Evolutionary conservation across 345 rosid genomes (phyloP).

Genomic region (Laguncularia racemosa): DNA sequence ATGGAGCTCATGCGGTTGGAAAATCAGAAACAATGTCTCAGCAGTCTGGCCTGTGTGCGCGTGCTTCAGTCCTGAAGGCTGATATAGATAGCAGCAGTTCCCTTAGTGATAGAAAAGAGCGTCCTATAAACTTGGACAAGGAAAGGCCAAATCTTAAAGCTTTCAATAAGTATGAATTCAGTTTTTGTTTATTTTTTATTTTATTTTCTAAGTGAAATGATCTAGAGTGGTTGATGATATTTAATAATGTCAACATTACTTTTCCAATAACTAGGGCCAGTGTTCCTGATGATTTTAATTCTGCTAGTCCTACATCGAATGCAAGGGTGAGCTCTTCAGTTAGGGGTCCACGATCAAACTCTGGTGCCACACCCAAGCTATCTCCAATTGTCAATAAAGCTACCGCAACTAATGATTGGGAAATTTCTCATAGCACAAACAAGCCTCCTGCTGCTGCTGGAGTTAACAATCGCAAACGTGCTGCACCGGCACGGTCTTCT

Average conservation of each 20-base stretch:
- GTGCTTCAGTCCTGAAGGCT: slow-evolving; percentile 55
- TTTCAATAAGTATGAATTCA: slow-evolving; percentile 61
- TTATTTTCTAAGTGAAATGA: neutral
- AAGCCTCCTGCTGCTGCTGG: slow-evolving; percentile 63
- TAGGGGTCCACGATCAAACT: slow-evolving; percentile 72
- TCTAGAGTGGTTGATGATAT: neutral
- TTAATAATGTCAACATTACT: slow-evolving; percentile 1
- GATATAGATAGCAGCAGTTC: slow-evolving; percentile 53
- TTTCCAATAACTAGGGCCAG: slow-evolving; percentile 41
- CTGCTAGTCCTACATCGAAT: slow-evolving; percentile 63
- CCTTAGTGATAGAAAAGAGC: slow-evolving; percentile 72
- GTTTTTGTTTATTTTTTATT: slow-evolving; percentile 2
- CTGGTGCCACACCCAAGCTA: slow-evolving; percentile 56
- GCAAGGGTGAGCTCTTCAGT: slow-evolving; percentile 51
- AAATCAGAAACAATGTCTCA: slow-evolving; percentile 60
- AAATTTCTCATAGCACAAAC: slow-evolving; percentile 68
- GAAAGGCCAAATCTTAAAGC: slow-evolving; percentile 71
- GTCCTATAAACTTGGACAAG: slow-evolving; percentile 62
- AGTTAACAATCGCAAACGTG: slow-evolving; percentile 65
- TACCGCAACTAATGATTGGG: slow-evolving; percentile 71
- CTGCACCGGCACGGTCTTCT: slow-evolving; percentile 54
- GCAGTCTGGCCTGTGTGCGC: slow-evolving; percentile 46
- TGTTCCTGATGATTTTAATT: slow-evolving; percentile 58
- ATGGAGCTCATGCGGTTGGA: slow-evolving; percentile 64
- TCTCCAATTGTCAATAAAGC: slow-evolving; percentile 58